phyloP scores from a whole-genome alignment of 2,329 filamentous ascomycete species.

The Claviceps sp. region DNA sequence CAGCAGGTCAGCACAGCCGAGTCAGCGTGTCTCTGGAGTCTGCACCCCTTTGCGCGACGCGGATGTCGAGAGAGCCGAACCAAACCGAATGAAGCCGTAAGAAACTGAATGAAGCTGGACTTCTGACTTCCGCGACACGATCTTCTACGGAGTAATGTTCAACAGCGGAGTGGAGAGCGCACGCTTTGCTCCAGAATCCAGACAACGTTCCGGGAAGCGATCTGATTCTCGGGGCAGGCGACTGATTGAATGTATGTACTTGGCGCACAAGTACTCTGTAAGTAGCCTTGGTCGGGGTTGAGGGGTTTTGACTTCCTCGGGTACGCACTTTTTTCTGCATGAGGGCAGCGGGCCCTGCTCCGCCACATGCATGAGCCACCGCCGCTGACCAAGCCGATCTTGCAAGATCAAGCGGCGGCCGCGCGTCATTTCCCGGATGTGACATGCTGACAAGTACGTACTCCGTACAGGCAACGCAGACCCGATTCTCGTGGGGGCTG shows the following conservation, averaged over 20 bases:
- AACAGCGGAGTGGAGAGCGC: slow-evolving; percentile 1
- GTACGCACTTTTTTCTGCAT: too few relatives aligned
- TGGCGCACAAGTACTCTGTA: slow-evolving; percentile 21
- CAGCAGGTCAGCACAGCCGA: not conserved
- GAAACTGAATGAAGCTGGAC: not conserved
- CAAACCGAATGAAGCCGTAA: not conserved
- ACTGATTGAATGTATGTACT: slow-evolving; percentile 16
- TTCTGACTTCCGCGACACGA: not conserved
- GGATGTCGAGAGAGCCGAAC: slow-evolving; percentile 3
- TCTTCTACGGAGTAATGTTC: not conserved
- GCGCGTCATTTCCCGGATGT: not conserved
- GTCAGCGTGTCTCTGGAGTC: not conserved
- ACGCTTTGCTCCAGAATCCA: slow-evolving; percentile 8
- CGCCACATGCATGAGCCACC: too few relatives aligned
- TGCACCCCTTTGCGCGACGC: slow-evolving; percentile 4
- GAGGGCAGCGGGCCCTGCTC: not conserved
- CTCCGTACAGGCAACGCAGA: not conserved
- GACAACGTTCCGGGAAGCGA: slow-evolving; percentile 8
- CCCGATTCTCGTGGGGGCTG: not conserved
- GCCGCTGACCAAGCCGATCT: too few relatives aligned
- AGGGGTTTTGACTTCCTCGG: slow-evolving; percentile 22
- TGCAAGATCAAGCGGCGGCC: too few relatives aligned
- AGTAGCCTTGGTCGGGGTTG: slow-evolving; percentile 13
- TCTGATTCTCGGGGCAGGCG: slow-evolving; percentile 11
- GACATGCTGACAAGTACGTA: not conserved